Conservation (phyloP, 2,329 filamentous ascomycete species). For the Madurella fahalii region DNA sequence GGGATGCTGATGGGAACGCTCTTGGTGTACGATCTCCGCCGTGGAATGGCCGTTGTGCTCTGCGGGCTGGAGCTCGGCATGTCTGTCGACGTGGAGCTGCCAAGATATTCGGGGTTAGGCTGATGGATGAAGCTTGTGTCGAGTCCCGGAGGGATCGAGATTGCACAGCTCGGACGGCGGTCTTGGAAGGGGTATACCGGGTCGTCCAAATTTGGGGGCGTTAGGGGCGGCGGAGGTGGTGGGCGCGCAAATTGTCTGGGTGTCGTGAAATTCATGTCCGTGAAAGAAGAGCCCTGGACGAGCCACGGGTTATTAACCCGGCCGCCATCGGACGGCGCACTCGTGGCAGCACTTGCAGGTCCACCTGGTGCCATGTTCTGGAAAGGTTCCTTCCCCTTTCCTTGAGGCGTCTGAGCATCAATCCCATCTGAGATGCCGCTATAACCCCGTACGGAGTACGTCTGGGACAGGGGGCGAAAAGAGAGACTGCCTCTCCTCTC, state of each 20-base stretch:
- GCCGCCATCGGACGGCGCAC: slow-evolving; percentile 1
- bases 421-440: slow-evolving; percentile 19
- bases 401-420: neutral
- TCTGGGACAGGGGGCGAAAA: slow-evolving; percentile 7
- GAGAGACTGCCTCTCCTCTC: slow-evolving; percentile 9
- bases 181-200: slow-evolving; percentile 42
- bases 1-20: slow-evolving; percentile 24
- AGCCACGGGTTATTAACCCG: neutral
- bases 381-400: slow-evolving; percentile 10
- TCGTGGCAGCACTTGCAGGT: neutral
- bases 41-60: slow-evolving; percentile 10
- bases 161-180: slow-evolving; percentile 32
- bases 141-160: slow-evolving; percentile 33
- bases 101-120: slow-evolving; percentile 46
- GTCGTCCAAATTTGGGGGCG: slow-evolving; percentile 43
- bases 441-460: slow-evolving; percentile 7
- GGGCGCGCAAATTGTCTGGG: slow-evolving; percentile 23
- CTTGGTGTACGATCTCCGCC: slow-evolving; percentile 23
- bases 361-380: neutral
- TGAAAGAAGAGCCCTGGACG: neutral
- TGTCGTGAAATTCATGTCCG: slow-evolving; percentile 9
- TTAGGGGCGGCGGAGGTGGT: slow-evolving; percentile 47
- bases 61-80: slow-evolving; percentile 20
- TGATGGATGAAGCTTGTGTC: slow-evolving; percentile 45
- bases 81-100: slow-evolving; percentile 29